Evolutionary conservation across 345 rosid genomes (phyloP).

Genomic region (Syzygium jambos): DNA sequence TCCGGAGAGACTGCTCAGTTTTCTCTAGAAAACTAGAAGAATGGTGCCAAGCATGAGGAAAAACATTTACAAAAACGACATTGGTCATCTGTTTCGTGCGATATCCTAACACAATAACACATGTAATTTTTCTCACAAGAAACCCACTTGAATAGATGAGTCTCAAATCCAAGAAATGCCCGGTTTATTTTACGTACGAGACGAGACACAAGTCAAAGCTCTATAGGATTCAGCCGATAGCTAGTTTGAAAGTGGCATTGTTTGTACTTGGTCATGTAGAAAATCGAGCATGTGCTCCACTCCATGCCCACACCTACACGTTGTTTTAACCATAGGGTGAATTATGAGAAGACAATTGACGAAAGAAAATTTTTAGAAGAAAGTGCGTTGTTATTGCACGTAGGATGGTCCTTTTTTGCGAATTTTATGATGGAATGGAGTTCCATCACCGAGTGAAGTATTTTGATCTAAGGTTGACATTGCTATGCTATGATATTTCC

Average conservation of each 20-base stretch:
- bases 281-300: not conserved
- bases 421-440: not conserved
- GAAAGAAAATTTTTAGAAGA: not conserved
- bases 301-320: not conserved
- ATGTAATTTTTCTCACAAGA: not conserved
- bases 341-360: not conserved
- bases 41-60: not conserved
- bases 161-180: not conserved
- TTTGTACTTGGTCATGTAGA: not conserved
- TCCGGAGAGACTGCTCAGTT: not conserved
- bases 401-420: not conserved
- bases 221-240: not conserved
- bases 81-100: not conserved
- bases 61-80: not conserved
- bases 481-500: not conserved
- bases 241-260: not conserved
- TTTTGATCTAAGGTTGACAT: not conserved
- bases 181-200: not conserved
- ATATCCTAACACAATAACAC: not conserved
- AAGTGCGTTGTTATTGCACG: not conserved
- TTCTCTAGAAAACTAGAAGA: not conserved
- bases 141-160: not conserved
- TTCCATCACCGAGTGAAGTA: not conserved
- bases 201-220: not conserved
- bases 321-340: not conserved